Evolutionary conservation across 495 filamentous ascomycete genomes (phyloP).

Genomic region (Evansstolkia leycettana): DNA sequence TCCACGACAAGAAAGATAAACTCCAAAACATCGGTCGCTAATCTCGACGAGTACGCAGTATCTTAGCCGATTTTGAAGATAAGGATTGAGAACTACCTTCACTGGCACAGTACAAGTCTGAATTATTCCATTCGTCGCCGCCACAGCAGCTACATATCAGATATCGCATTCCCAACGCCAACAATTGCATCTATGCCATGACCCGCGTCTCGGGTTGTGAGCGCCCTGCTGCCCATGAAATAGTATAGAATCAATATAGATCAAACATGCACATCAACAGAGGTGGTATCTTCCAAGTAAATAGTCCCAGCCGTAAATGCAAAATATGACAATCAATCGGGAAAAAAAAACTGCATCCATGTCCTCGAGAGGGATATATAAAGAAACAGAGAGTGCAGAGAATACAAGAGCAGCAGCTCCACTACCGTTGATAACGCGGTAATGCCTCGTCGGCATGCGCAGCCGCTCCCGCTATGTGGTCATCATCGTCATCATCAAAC

Average conservation of each 20-base stretch:
- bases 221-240: conserved; percentile 7
- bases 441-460: conserved; percentile 34
- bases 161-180: too few species aligned
- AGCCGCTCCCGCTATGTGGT: conserved; percentile 26
- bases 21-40: too few species aligned
- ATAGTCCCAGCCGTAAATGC: conserved; percentile 17
- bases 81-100: too few species aligned
- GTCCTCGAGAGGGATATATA: conserved; percentile 2
- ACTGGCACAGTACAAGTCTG: too few species aligned
- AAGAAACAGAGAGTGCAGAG: conserved; percentile 6
- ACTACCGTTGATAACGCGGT: conserved; percentile 34
- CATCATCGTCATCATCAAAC: conserved; percentile 50
- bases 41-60: too few species aligned
- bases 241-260: too few species aligned
- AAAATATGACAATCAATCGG: too few species aligned
- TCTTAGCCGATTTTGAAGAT: too few species aligned
- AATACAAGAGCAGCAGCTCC: too few species aligned
- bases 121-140: too few species aligned
- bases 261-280: conserved; percentile 14
- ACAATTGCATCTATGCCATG: not conserved
- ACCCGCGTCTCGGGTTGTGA: conserved; percentile 1
- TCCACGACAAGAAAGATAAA: too few species aligned
- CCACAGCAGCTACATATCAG: too few species aligned
- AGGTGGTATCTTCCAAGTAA: conserved; percentile 20
- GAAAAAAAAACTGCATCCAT: not conserved